Base-by-base conservation (phyloP, 495 filamentous ascomycete species). In the Penicillium simplicissimum region DNA sequence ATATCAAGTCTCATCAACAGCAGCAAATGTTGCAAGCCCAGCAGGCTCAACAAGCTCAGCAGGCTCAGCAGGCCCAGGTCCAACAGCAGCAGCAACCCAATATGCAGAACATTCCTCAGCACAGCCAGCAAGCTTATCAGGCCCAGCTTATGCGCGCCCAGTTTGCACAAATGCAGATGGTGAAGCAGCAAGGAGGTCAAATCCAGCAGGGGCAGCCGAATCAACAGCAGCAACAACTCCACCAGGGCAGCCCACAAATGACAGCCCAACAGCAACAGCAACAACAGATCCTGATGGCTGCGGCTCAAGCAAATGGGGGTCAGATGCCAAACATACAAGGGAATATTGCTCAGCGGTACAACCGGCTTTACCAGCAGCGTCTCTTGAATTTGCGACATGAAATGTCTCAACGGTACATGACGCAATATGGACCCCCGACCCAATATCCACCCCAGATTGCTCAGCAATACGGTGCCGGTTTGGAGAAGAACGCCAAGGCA, bases 121-220 rank as follows among this genome's bases (percentile, higher is more conserved):
- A 71, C 6, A 70, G 73, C n/a, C 78, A 80, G 34, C 80, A 83
- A 55, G 74, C 76, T 4, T 79, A 84, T 40, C 80, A 81, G 56
- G 65, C 71, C 4, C 77, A 81, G 52, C 64, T 78, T 49, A 74
- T 78, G 67, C 77, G 74, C 4, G 69, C 74, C 36, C 77, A 80
- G 62, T 72, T 74, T 47, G 64, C 66, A 13, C 77, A 80, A 52
- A 69, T 78, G 72, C 77, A 80, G 36, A 71, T 75, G 60, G 71
- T 70, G 13, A 76, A 78, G 49, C 76, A 77, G n/a, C 71, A 74
- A 23, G 68, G 69, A 35, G 76, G 78, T 48, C 74, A 77, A 38
- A 64, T 71, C 48, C 51, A 62, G 28, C 73, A 68, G 15, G 71
- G 71, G 25, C 72, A 78, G 57, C 61, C 68, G 38, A 67, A 71